These are phyloP conservation scores for Syzygium malaccense DNA, from an alignment of 441 rosid genomes.

Conservation along the genomic window DNA sequence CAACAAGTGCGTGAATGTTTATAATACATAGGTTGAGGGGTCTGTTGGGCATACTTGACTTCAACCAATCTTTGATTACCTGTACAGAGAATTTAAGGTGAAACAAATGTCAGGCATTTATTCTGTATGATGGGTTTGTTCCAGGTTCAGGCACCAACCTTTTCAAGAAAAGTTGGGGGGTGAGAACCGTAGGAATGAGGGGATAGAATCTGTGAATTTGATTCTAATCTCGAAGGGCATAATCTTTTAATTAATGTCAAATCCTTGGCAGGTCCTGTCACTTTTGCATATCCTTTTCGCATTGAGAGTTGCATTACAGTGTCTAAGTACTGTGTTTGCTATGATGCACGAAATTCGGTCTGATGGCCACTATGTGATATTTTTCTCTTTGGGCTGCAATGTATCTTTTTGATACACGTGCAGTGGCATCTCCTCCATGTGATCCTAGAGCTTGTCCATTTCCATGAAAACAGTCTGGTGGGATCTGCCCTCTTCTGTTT, in stretches of 20 bases:
- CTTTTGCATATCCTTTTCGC: conserved; percentile 35
- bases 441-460: conserved; percentile 32
- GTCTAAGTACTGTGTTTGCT: conserved; percentile 15
- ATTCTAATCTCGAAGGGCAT: conserved; percentile 33
- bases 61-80: not conserved
- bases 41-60: not conserved
- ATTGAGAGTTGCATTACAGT: conserved; percentile 36
- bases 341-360: conserved; percentile 29
- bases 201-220: conserved; percentile 43
- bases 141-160: conserved; percentile 25
- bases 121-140: conserved; percentile 9
- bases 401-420: not conserved
- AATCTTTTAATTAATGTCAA: conserved; percentile 32
- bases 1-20: not conserved
- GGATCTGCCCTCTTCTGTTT: conserved; percentile 7
- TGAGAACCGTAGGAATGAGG: not conserved
- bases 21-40: not conserved
- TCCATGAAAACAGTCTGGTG: conserved; percentile 18
- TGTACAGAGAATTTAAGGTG: not conserved
- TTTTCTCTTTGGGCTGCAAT: conserved; percentile 6
- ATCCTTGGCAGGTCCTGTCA: conserved; percentile 31
- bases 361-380: conserved; percentile 33
- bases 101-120: not conserved
- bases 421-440: conserved; percentile 26
- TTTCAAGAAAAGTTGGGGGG: conserved; percentile 9